Evolutionary conservation across 192 early-diverging fungal species (phyloP), one percentile per base, ranked within the genome.

Genomic region (Coemansia sp.): DNA sequence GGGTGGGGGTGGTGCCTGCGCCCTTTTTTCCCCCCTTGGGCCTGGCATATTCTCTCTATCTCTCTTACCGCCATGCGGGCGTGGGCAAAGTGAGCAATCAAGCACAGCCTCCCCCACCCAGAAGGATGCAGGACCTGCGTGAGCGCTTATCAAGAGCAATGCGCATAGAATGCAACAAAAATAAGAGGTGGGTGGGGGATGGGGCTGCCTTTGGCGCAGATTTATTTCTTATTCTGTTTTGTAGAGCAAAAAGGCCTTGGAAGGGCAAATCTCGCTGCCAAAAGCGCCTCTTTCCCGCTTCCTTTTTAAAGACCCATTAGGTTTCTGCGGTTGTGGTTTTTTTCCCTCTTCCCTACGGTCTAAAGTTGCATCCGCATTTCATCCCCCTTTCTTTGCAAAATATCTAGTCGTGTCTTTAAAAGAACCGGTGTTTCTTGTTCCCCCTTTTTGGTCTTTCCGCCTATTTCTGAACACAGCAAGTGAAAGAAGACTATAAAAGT

Each of bases 281-380:
- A 50, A 50, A 50, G 48, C 48, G 48, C 48, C 48, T 56, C 37
- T 56, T 56, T 56, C 19, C 19, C 56, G 21, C 16, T 6, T 38
- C 56, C 56, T 56, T 56, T 38, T 15, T 56, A 13, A 37, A 56
- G 56, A 12, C 37, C 32, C 21, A 12, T 26, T 9, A 37, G 21
- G 37, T 56, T 56, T 56, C 9, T 18, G 32, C 23, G 56, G 56
- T 56, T 19, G 13, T 56, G 56, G 26, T 56, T 19, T 56, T 21
- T 56, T 56, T 21, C 32, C 32, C 32, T 32, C 32, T 32, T 32
- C 32, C 32, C 48, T 50, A 38, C 26, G 56, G 56, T 56, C 56
- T 37, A 56, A 37, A 56, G 10, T 56, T 56, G 15, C 15, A 56
- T 32, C 56, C 56, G 32, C 63, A 50, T 54, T 64, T 54, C 63